Evolutionary conservation across 345 rosid species (phyloP).

Genomic region (Linum tenue): DNA sequence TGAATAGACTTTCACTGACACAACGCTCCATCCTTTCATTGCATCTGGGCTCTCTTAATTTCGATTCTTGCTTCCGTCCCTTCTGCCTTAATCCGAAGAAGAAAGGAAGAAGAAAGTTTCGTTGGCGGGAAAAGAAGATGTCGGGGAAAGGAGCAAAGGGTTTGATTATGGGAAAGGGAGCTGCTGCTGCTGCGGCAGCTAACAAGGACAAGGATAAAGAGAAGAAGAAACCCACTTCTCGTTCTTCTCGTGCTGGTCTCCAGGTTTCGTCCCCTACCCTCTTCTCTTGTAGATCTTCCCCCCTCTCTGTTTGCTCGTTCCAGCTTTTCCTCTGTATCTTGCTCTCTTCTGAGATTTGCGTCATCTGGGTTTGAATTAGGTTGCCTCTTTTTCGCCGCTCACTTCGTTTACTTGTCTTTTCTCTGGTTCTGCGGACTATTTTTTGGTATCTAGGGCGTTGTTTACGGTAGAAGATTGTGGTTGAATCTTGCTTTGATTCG

Average conservation of each 20-base stretch:
- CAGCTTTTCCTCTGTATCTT: not conserved
- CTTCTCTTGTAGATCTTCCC: slow-evolving; percentile 7
- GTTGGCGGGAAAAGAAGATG: slow-evolving; percentile 16
- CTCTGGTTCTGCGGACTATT: not conserved
- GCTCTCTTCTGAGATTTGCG: not conserved
- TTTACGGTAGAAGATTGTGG: too few relatives aligned
- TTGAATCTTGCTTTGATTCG: too few relatives aligned
- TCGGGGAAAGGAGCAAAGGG: slow-evolving; percentile 30
- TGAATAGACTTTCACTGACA: too few relatives aligned
- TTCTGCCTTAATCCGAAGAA: too few relatives aligned
- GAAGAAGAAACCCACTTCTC: slow-evolving; percentile 26
- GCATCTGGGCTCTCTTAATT: too few relatives aligned
- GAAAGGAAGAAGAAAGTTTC: not conserved
- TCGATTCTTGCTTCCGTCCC: too few relatives aligned
- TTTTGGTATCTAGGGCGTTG: too few relatives aligned
- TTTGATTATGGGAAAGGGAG: slow-evolving; percentile 14
- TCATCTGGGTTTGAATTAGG: too few relatives aligned
- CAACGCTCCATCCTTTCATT: too few relatives aligned
- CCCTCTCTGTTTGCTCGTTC: slow-evolving; percentile 7
- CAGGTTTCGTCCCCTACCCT: slow-evolving; percentile 13
- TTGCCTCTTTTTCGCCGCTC: not conserved
- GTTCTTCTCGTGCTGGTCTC: slow-evolving; percentile 30
- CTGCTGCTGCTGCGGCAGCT: slow-evolving; percentile 15
- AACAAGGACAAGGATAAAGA: slow-evolving; percentile 22
- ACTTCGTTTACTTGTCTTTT: not conserved